Percentiles rank a stretch among this genome's conserved stretches.
Conservation (phyloP, 805 yeast species). For the Candida pseudofarinosa region DNA sequence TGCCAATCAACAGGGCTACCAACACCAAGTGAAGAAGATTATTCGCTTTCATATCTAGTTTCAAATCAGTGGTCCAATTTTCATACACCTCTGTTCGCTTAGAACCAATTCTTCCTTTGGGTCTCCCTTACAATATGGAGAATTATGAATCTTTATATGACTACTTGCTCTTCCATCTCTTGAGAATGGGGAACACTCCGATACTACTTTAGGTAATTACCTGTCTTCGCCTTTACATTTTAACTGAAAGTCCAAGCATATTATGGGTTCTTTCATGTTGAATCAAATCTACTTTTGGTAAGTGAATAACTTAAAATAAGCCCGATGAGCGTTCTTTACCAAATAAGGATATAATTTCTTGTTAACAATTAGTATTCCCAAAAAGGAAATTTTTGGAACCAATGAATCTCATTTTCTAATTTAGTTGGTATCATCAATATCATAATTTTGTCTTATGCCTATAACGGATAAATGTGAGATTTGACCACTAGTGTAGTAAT, state of each 20-base stretch:
- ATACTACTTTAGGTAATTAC: slow-evolving; percentile 2
- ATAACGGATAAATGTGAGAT: no score
- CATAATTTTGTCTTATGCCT: no score
- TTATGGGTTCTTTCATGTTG: background rate
- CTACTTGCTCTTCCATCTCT: background rate
- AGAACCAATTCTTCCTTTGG: background rate
- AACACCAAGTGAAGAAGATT: background rate
- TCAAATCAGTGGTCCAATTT: background rate
- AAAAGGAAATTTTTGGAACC: background rate
- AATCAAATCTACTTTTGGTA: slow-evolving; percentile 5
- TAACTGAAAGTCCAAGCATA: background rate
- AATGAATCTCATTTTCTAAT: no score
- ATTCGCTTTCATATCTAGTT: background rate
- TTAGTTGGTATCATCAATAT: no score
- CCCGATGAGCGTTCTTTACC: slow-evolving; percentile 3
- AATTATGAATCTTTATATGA: background rate
- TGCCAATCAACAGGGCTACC: background rate
- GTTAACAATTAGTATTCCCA: background rate
- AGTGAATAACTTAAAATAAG: slow-evolving; percentile 2
- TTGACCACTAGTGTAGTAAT: no score
- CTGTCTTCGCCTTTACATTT: background rate
- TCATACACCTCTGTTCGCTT: background rate
- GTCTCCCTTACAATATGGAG: background rate
- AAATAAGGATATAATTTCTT: slow-evolving; percentile 5
- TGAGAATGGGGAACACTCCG: background rate